These are phyloP conservation scores for Ustilago nuda DNA, from an alignment of 1,284 basidiomycete species.

Conservation along the genomic window DNA sequence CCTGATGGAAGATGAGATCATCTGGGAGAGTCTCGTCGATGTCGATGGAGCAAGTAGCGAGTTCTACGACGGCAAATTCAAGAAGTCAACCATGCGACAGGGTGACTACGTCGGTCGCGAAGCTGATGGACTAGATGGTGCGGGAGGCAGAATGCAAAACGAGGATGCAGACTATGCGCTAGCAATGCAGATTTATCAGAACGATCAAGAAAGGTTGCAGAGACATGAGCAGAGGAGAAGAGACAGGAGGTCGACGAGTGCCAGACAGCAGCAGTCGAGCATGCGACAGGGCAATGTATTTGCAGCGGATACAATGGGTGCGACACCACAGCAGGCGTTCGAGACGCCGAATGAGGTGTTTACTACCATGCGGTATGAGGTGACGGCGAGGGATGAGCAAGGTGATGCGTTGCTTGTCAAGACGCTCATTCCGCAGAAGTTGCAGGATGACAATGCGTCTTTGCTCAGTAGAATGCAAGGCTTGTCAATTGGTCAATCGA, in stretches of 20 bases:
- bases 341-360: slow-evolving; percentile 47
- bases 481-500: slow-evolving; percentile 6
- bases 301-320: neutral
- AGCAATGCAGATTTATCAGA: slow-evolving; percentile 58
- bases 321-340: slow-evolving; percentile 9
- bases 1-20: slow-evolving; percentile 78
- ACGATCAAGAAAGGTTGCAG: slow-evolving; percentile 47
- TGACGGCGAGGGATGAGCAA: neutral
- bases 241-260: slow-evolving; percentile 18
- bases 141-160: slow-evolving; percentile 15
- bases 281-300: neutral
- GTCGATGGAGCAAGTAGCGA: slow-evolving; percentile 76
- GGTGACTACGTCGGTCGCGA: slow-evolving; percentile 42
- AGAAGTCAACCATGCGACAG: slow-evolving; percentile 37
- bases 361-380: slow-evolving; percentile 50
- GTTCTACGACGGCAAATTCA: slow-evolving; percentile 56
- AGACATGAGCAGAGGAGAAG: slow-evolving; percentile 34
- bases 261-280: slow-evolving; percentile 10
- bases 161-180: slow-evolving; percentile 57
- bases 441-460: slow-evolving; percentile 13
- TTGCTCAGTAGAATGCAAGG: slow-evolving; percentile 17
- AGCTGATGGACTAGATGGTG: slow-evolving; percentile 11
- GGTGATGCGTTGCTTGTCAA: slow-evolving; percentile 34
- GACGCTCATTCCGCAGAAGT: slow-evolving; percentile 21
- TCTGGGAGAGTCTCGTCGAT: slow-evolving; percentile 90